Conservation (phyloP, 768 basidiomycete genomes). For the Suillus placidus region DNA sequence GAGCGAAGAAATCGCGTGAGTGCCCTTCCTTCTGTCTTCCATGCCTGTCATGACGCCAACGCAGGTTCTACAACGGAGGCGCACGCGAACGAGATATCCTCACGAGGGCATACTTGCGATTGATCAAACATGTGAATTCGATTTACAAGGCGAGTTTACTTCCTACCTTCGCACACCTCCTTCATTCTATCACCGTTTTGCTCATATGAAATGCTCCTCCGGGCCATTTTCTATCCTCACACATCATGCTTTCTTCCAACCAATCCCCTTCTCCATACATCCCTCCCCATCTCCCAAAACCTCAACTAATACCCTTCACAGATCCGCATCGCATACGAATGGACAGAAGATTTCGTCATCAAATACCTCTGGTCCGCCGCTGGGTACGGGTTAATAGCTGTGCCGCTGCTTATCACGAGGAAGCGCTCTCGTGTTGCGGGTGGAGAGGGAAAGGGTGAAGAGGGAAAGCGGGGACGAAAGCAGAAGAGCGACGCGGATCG, state of each 20-base stretch:
- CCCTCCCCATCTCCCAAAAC: background rate
- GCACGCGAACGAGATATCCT: conserved; percentile 81
- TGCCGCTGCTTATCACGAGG: conserved; percentile 81
- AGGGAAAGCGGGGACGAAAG: conserved; percentile 10
- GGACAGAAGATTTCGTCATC: conserved; percentile 97
- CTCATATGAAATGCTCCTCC: background rate
- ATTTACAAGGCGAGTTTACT: conserved; percentile 69
- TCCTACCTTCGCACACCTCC: background rate
- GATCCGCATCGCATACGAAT: conserved; percentile 90
- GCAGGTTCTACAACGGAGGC: conserved; percentile 91
- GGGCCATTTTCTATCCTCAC: background rate
- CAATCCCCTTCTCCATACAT: background rate
- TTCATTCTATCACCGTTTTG: background rate
- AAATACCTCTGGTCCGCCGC: conserved; percentile 95
- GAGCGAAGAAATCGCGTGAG: conserved; percentile 90
- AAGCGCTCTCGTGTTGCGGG: conserved; percentile 11
- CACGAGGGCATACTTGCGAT: conserved; percentile 68
- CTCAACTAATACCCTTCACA: conserved; percentile 27
- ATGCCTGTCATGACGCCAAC: background rate
- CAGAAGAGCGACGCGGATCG: conserved; percentile 25
- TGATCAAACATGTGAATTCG: conserved; percentile 88
- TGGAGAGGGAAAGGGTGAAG: conserved; percentile 21
- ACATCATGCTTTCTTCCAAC: background rate
- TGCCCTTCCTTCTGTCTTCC: conserved; percentile 16
- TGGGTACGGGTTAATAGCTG: conserved; percentile 89